Conservation (phyloP, 2,329 filamentous ascomycete genomes). For the Paecilomyces niveus region DNA sequence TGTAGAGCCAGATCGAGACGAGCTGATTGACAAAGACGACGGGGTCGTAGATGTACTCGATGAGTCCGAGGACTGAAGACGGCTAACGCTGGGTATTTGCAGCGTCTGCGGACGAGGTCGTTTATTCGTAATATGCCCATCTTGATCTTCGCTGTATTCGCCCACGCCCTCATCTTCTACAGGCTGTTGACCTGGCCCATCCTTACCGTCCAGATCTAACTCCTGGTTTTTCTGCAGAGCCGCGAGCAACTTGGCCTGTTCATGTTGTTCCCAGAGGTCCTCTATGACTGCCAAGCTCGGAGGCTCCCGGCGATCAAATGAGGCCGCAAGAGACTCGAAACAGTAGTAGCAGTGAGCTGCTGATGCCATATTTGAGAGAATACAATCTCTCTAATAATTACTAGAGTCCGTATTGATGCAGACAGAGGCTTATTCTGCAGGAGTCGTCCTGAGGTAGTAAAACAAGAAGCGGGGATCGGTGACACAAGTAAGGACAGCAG, state of each 20-base stretch:
- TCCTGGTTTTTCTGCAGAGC: conserved; percentile 17
- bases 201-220: conserved; percentile 10
- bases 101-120: conserved; percentile 14
- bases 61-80: conserved; percentile 32
- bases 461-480: not conserved
- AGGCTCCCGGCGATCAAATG: conserved; percentile 62
- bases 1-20: conserved; percentile 38
- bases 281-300: conserved; percentile 64
- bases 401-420: not conserved
- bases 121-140: conserved; percentile 2
- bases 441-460: not conserved
- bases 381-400: not conserved
- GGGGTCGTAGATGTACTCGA: conserved; percentile 34
- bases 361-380: conserved; percentile 61
- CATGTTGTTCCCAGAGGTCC: conserved; percentile 56
- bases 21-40: conserved; percentile 42
- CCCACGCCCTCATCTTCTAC: conserved; percentile 21
- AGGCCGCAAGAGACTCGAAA: conserved; percentile 77
- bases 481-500: not conserved
- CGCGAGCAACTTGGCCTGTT: conserved; percentile 33
- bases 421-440: not conserved
- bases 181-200: conserved; percentile 6
- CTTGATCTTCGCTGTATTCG: conserved; percentile 10
- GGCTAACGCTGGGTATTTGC: conserved; percentile 25
- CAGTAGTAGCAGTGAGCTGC: conserved; percentile 82